These are phyloP conservation scores for Saxophila tyrrhenica DNA, from an alignment of 495 filamentous ascomycete species.

Conservation along the genomic window DNA sequence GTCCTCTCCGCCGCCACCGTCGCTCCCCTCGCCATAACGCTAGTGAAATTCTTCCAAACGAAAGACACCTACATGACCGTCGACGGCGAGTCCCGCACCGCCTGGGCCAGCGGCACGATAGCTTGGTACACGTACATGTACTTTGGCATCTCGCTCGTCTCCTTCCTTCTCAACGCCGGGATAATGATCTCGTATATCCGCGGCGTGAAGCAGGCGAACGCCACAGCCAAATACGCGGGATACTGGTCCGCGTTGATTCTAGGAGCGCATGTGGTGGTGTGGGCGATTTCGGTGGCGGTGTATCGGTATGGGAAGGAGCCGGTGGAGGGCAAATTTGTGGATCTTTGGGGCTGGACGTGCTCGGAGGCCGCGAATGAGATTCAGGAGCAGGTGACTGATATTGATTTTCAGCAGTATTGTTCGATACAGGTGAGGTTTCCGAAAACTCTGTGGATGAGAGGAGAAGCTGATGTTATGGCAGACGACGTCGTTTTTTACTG, in stretches of 20 bases:
- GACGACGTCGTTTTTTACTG: slow-evolving; percentile 22
- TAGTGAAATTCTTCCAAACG: slow-evolving; percentile 13
- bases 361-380: slow-evolving; percentile 22
- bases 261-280: slow-evolving; percentile 5
- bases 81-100: slow-evolving; percentile 9
- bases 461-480: slow-evolving; percentile 1
- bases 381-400: slow-evolving; percentile 23
- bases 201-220: slow-evolving; percentile 8
- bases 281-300: background rate
- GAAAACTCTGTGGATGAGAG: background rate
- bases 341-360: slow-evolving; percentile 33
- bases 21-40: slow-evolving; percentile 3
- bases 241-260: background rate
- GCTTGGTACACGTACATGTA: slow-evolving; percentile 14
- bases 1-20: slow-evolving; percentile 3
- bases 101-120: slow-evolving; percentile 5
- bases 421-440: slow-evolving; percentile 20
- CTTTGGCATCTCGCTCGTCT: slow-evolving; percentile 1
- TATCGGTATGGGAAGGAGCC: slow-evolving; percentile 10
- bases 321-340: slow-evolving; percentile 11
- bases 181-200: slow-evolving; percentile 7
- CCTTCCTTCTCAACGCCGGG: slow-evolving; percentile 3
- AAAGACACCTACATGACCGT: slow-evolving; percentile 6
- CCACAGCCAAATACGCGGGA: background rate
- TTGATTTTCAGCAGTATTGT: slow-evolving; percentile 27